A percentile compares a stretch with the other conserved stretches of the same genome.
Evolutionary conservation across 805 yeast species (phyloP).

Genomic region (Candida railenensis): DNA sequence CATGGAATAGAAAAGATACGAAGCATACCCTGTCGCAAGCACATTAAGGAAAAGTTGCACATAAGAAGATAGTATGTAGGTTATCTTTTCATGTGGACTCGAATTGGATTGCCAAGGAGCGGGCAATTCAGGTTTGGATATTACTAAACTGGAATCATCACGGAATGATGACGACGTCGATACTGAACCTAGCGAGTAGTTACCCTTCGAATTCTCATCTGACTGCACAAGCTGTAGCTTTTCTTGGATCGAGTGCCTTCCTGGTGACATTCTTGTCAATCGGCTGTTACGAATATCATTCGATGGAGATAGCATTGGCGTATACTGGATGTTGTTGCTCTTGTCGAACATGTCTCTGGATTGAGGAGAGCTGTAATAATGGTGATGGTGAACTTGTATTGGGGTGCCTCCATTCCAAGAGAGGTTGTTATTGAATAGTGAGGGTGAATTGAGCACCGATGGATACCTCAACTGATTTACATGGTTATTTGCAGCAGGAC

Average conservation of each 20-base stretch:
- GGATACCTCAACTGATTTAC: background rate
- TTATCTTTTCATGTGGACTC: conserved; percentile 49
- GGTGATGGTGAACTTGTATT: conserved; percentile 45
- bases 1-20: conserved; percentile 43
- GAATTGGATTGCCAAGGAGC: conserved; percentile 58
- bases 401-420: conserved; percentile 7
- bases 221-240: conserved; percentile 1
- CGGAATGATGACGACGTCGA: background rate
- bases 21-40: conserved; percentile 42
- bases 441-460: conserved; percentile 1
- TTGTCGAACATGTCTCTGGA: background rate
- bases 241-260: background rate
- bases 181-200: background rate
- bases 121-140: conserved; percentile 36
- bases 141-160: background rate
- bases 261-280: background rate
- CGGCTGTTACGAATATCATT: background rate
- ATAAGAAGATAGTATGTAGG: conserved; percentile 61
- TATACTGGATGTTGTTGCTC: background rate
- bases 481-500: background rate
- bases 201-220: background rate
- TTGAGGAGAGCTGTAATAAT: conserved; percentile 29
- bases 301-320: background rate
- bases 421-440: background rate
- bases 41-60: conserved; percentile 56